Conservation (phyloP, 352 stramenopile genomes). For the Phytophthora rubi region DNA sequence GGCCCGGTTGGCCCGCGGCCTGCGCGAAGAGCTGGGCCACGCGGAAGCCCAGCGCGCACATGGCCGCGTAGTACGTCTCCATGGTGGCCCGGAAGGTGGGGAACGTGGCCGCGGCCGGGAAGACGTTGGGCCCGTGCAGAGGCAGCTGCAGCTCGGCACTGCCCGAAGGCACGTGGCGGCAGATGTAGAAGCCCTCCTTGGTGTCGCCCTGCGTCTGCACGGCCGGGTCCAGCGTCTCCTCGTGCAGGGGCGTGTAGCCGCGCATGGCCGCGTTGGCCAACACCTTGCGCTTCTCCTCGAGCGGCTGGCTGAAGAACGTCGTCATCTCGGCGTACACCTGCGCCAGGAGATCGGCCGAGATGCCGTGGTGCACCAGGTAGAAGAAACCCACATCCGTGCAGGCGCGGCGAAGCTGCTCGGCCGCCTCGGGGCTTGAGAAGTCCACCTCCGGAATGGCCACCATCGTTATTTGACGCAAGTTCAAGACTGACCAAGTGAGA, state of each 20-base stretch:
- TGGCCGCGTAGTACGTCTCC: slow-evolving; percentile 56
- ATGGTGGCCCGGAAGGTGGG: slow-evolving; percentile 59
- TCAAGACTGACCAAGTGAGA: slow-evolving; percentile 2
- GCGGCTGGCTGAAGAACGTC: slow-evolving; percentile 60
- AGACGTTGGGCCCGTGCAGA: slow-evolving; percentile 72
- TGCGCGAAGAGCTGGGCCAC: slow-evolving; percentile 68
- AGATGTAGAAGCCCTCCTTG: slow-evolving; percentile 84
- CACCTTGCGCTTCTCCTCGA: slow-evolving; percentile 61
- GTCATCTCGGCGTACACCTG: slow-evolving; percentile 70
- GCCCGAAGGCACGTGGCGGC: slow-evolving; percentile 57
- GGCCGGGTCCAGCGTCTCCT: slow-evolving; percentile 71
- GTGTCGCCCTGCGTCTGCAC: slow-evolving; percentile 70
- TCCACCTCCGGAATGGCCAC: slow-evolving; percentile 67
- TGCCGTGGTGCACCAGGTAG: slow-evolving; percentile 66
- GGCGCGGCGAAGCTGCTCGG: slow-evolving; percentile 53
- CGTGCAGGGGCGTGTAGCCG: slow-evolving; percentile 75
- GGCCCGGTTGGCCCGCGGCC: slow-evolving; percentile 52
- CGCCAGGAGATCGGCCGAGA: slow-evolving; percentile 38
- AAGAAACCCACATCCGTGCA: slow-evolving; percentile 76
- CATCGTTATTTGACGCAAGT: slow-evolving; percentile 12
- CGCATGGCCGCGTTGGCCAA: slow-evolving; percentile 76
- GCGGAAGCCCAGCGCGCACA: slow-evolving; percentile 55
- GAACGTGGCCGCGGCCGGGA: slow-evolving; percentile 49
- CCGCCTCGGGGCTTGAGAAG: slow-evolving; percentile 47
- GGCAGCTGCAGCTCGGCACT: slow-evolving; percentile 68